phyloP scores from a whole-genome alignment of 208 protist species.

The Leishmania lainsoni region DNA sequence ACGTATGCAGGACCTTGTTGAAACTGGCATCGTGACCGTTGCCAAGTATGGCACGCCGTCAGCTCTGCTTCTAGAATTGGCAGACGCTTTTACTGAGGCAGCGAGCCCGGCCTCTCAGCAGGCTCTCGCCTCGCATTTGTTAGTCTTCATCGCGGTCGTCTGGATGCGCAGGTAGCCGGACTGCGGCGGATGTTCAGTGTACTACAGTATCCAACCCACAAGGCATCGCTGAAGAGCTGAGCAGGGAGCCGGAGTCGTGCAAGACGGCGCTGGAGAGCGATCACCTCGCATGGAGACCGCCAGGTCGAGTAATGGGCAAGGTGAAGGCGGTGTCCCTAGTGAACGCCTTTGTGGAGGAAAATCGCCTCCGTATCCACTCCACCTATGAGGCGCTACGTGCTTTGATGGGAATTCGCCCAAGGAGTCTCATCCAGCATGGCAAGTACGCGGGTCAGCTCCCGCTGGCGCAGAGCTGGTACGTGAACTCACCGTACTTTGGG shows the following conservation, averaged over 20 bases:
- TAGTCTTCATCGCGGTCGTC: slow-evolving; percentile 37
- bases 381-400: slow-evolving; percentile 72
- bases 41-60: slow-evolving; percentile 27
- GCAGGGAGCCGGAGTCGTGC: slow-evolving; percentile 6
- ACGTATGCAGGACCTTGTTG: slow-evolving; percentile 60
- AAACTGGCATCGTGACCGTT: slow-evolving; percentile 31
- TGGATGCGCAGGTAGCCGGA: slow-evolving; percentile 38
- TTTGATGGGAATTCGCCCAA: slow-evolving; percentile 75
- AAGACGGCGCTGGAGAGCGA: not conserved
- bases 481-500: slow-evolving; percentile 84
- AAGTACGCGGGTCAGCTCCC: slow-evolving; percentile 82
- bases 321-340: slow-evolving; percentile 70
- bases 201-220: slow-evolving; percentile 57
- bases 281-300: slow-evolving; percentile 44
- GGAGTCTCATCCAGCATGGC: slow-evolving; percentile 67
- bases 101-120: slow-evolving; percentile 33
- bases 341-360: slow-evolving; percentile 89
- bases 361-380: slow-evolving; percentile 59
- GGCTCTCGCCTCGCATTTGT: slow-evolving; percentile 29
- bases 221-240: slow-evolving; percentile 38
- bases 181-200: slow-evolving; percentile 62
- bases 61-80: slow-evolving; percentile 34
- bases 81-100: slow-evolving; percentile 35
- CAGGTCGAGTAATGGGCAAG: slow-evolving; percentile 38
- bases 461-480: slow-evolving; percentile 82